phyloP scores from a whole-genome alignment of 306 rosid species.

The Aeschynomene evenia region DNA sequence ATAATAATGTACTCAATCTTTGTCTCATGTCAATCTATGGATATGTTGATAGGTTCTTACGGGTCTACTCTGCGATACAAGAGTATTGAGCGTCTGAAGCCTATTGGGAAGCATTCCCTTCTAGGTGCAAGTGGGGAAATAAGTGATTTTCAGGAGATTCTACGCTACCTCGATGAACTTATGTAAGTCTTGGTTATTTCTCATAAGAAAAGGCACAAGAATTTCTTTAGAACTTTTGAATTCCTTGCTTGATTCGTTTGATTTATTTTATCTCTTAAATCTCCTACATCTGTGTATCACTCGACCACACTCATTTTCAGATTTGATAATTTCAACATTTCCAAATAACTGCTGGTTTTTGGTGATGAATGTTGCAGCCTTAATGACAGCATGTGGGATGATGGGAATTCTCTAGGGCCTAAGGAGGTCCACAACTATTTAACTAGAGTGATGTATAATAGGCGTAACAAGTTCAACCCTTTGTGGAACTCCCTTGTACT shows the following conservation, averaged over 20 bases:
- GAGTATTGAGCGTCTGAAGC: conserved; percentile 82
- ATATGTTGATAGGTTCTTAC: conserved; percentile 69
- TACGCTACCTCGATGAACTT: conserved; percentile 77
- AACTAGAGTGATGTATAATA: conserved; percentile 48
- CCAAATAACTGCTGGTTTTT: conserved; percentile 21
- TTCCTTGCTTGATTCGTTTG: not conserved
- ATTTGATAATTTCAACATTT: conserved; percentile 5
- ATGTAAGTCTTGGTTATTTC: conserved; percentile 47
- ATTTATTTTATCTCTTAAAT: not conserved
- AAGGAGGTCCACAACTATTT: conserved; percentile 53
- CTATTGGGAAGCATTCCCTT: conserved; percentile 85
- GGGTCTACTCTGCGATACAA: conserved; percentile 94
- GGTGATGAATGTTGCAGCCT: conserved; percentile 54
- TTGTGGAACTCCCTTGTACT: conserved; percentile 50
- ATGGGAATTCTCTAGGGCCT: conserved; percentile 51
- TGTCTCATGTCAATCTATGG: conserved; percentile 6
- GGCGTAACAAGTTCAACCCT: conserved; percentile 56
- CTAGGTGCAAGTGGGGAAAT: conserved; percentile 95
- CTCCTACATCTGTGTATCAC: not conserved
- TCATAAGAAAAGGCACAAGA: not conserved
- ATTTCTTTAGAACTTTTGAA: not conserved
- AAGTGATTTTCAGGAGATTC: conserved; percentile 90
- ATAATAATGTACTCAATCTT: not conserved
- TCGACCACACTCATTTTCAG: not conserved
- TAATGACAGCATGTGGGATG: conserved; percentile 76